phyloP scores from a whole-genome alignment of 192 early-diverging fungal species.

The Coemansia sp. region DNA sequence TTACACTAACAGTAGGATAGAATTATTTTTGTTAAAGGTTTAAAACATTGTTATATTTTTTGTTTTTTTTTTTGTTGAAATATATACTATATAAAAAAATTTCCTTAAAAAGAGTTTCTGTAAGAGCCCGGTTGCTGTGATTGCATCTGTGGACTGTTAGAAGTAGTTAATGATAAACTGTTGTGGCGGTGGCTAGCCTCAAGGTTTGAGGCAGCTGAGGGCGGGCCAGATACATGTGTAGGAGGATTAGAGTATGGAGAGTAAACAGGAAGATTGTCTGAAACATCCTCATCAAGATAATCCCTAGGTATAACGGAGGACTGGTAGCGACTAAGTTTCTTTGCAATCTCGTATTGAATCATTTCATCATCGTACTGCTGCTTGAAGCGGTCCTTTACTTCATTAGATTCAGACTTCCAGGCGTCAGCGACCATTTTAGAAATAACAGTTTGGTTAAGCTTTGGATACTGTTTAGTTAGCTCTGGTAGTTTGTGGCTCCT shows the following conservation, averaged over 20 bases:
- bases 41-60: background rate
- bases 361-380: conserved; percentile 50
- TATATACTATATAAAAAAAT: background rate
- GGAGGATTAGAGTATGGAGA: background rate
- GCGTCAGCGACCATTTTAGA: conserved; percentile 59
- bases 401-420: conserved; percentile 49
- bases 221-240: background rate
- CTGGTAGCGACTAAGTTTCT: conserved; percentile 26
- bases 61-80: background rate
- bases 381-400: conserved; percentile 50
- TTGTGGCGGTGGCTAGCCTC: background rate
- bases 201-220: background rate
- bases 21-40: background rate
- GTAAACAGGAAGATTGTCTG: background rate
- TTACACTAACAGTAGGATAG: conserved; percentile 1
- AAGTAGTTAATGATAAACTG: background rate
- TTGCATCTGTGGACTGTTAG: background rate
- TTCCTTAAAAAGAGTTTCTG: background rate
- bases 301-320: background rate
- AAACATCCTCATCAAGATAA: background rate
- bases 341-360: conserved; percentile 51
- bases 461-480: conserved; percentile 40
- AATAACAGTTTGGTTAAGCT: conserved; percentile 57
- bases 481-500: conserved; percentile 53
- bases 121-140: background rate